Evolutionary conservation across 225 moss, liverwort and hornwort genomes (phyloP).

Genomic region (Lunularia cruciata): DNA sequence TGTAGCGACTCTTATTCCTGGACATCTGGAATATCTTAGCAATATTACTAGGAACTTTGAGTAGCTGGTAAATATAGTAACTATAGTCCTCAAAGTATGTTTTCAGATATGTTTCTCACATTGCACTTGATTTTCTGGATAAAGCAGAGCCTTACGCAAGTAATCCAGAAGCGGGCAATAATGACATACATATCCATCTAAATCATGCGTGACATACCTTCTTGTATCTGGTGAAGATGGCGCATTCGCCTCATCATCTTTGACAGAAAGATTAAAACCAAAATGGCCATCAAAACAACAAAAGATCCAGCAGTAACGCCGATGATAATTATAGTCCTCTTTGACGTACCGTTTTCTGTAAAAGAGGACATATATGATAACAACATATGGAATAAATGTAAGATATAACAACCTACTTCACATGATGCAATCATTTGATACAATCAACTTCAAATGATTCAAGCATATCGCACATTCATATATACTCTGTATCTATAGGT

Average conservation of each 20-base stretch:
- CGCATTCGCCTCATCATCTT: not conserved
- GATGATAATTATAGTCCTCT: not conserved
- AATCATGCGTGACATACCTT: not conserved
- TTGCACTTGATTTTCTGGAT: too few relatives aligned
- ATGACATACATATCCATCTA: not conserved
- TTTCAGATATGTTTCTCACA: too few relatives aligned
- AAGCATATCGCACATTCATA: not conserved
- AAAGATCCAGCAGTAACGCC: not conserved
- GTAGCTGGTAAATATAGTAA: too few relatives aligned
- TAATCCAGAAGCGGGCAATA: not conserved
- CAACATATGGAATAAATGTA: not conserved
- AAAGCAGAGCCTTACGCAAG: too few relatives aligned
- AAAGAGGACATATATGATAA: not conserved
- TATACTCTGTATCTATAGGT: not conserved
- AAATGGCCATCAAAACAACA: not conserved
- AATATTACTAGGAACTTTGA: too few relatives aligned
- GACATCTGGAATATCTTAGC: too few relatives aligned
- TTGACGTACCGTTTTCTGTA: not conserved
- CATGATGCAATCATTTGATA: not conserved
- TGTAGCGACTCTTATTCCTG: too few relatives aligned
- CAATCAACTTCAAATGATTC: not conserved
- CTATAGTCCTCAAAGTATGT: too few relatives aligned
- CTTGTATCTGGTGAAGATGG: slow-evolving; percentile 4
- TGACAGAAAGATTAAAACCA: not conserved
- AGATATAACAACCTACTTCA: not conserved